A percentile compares a stretch with the other conserved stretches of the same genome.
Conservation (phyloP, 2,329 filamentous ascomycete genomes). For the Microcyclospora pomicola region DNA sequence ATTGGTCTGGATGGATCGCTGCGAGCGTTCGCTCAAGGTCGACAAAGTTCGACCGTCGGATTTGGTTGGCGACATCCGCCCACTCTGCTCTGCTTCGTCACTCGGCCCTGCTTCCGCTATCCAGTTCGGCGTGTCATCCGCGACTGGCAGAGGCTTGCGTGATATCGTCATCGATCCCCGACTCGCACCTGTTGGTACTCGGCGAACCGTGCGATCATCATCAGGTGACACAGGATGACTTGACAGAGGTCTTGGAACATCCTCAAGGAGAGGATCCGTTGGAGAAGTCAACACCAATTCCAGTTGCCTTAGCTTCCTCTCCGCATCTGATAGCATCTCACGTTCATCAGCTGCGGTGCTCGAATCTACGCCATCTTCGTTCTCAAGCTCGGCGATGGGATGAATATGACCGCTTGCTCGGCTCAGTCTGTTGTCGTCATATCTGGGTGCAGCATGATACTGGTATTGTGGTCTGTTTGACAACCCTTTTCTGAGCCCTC, state of each 20-base stretch:
- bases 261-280: conserved; percentile 29
- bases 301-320: conserved; percentile 11
- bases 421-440: conserved; percentile 36
- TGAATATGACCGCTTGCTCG: conserved; percentile 43
- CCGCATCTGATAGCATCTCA: conserved; percentile 6
- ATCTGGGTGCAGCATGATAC: conserved; percentile 27
- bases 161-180: conserved; percentile 8
- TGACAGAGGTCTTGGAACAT: conserved; percentile 23
- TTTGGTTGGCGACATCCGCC: conserved; percentile 35
- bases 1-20: conserved; percentile 28
- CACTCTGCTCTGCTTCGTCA: conserved; percentile 10
- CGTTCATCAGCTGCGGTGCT: neutral
- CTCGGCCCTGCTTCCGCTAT: conserved; percentile 9
- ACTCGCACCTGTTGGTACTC: conserved; percentile 13
- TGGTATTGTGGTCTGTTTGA: conserved; percentile 21
- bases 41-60: conserved; percentile 44
- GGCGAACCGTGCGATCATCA: conserved; percentile 12
- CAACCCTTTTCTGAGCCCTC: conserved; percentile 31
- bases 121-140: conserved; percentile 17
- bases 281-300: conserved; percentile 7
- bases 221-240: conserved; percentile 21
- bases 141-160: neutral
- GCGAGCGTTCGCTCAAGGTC: conserved; percentile 40
- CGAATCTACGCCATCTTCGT: conserved; percentile 32
- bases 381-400: conserved; percentile 49